A percentile compares a stretch with the other conserved stretches of the same genome.
These are phyloP conservation scores for Apiospora saccharicola DNA, from an alignment of 2,329 filamentous ascomycete genomes.

Conservation along the genomic window DNA sequence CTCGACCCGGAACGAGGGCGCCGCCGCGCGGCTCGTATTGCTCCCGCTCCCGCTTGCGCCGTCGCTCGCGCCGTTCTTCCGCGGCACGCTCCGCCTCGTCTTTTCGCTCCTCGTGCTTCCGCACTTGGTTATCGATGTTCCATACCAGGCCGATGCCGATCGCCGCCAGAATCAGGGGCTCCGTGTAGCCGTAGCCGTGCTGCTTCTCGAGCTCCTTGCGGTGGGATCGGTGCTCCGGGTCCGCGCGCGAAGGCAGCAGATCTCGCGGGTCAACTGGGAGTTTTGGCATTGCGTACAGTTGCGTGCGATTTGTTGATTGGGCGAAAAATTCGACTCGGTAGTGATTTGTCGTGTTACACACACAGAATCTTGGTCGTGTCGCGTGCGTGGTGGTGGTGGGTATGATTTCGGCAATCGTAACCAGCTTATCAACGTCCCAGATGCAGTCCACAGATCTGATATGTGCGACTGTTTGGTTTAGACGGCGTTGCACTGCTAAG, in stretches of 20 bases:
- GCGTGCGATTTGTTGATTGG: background rate
- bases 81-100: conserved; percentile 37
- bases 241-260: conserved; percentile 46
- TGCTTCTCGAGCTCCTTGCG: conserved; percentile 51
- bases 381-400: background rate
- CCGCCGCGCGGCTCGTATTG: conserved; percentile 25
- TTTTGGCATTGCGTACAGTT: background rate
- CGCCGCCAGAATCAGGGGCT: conserved; percentile 38
- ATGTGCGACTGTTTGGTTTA: background rate
- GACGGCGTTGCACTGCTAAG: background rate
- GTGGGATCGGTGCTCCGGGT: conserved; percentile 45
- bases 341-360: background rate
- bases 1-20: background rate
- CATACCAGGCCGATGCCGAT: conserved; percentile 49
- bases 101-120: conserved; percentile 42
- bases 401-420: background rate
- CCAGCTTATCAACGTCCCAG: background rate
- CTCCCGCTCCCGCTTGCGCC: conserved; percentile 30
- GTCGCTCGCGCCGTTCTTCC: conserved; percentile 33
- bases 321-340: background rate
- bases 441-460: background rate
- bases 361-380: background rate
- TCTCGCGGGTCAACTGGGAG: conserved; percentile 35
- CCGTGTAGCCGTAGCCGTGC: conserved; percentile 50
- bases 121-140: conserved; percentile 50